Evolutionary conservation across 208 protist species (phyloP), one percentile per base, ranked within the genome.

Genomic region (Zelonia costaricensis): DNA sequence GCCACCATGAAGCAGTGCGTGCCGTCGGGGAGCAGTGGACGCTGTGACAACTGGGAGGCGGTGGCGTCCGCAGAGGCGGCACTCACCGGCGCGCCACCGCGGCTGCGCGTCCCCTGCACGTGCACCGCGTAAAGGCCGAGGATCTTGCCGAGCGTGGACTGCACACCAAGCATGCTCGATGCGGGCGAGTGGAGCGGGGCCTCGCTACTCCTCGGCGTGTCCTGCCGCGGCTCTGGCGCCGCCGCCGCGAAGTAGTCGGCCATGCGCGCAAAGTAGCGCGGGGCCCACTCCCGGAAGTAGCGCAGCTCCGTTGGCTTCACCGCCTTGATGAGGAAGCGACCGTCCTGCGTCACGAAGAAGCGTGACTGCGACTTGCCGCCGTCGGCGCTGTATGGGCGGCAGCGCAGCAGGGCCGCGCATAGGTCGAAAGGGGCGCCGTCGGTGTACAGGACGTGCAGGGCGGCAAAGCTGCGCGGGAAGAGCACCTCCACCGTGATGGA

Each of bases 261-360:
- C 80, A 91, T 80, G 48, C 86, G 78, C 0, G 28, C 20, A 72
- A 95, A 91, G 65, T 92, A 91, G 12, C 64, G 56, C 25, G 78
- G 57, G 4, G 68, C 78, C 51, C 66, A 74, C 55, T 52, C 38
- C 47, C 78, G 69, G 62, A 95, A 91, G 65, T 95, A 80, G 3
- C 66, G 62, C 51, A 91, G 61, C 60, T 95, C 89, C 43, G 69
- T 74, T 42, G 74, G 70, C 56, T 91, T 92, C 28, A 95, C 58
- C 16, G 73, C 67, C 63, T 95, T 95, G 39, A 95, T 43, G 33
- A 95, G 49, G 47, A 89, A 86, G 7, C 79, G 66, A 4, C 65
- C 77, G 53, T 95, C 89, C 1, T 73, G 54, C 20, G 85, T 92
- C 18, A 80, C 46, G 48, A 81, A 90, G 58, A 92, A 95, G 35